A percentile compares a stretch with the other conserved stretches of the same genome.
These are phyloP conservation scores for Liquidambar formosana DNA, from an alignment of 164 flowering plant genomes.

Conservation along the genomic window DNA sequence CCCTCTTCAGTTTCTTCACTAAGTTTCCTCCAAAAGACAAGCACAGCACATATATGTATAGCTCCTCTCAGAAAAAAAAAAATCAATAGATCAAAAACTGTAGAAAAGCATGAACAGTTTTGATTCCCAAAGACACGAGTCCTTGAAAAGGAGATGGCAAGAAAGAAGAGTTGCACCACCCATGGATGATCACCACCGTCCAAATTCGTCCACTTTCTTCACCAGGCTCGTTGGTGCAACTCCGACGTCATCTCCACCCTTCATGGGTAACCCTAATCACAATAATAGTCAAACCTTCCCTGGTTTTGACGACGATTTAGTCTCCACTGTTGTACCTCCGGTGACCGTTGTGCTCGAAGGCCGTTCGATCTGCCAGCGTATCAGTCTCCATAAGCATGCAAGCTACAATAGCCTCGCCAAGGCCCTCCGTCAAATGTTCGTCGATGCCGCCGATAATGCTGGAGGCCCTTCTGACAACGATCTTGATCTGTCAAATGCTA, in stretches of 20 bases:
- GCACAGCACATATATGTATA: too few relatives aligned
- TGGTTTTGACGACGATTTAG: slow-evolving; percentile 33
- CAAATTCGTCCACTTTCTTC: not conserved
- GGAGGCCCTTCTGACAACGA: slow-evolving; percentile 12
- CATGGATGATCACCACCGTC: slow-evolving; percentile 4
- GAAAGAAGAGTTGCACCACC: slow-evolving; percentile 20
- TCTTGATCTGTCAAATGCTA: slow-evolving; percentile 62
- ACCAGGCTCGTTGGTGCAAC: too few relatives aligned
- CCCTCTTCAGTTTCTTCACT: not conserved
- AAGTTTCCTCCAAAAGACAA: not conserved
- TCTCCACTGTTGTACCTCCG: slow-evolving; percentile 55
- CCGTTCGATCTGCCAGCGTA: slow-evolving; percentile 81
- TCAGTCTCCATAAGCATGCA: slow-evolving; percentile 60
- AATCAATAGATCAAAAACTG: too few relatives aligned
- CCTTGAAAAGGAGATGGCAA: slow-evolving; percentile 44
- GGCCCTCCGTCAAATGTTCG: slow-evolving; percentile 71
- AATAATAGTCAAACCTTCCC: slow-evolving; percentile 24
- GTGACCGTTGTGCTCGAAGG: slow-evolving; percentile 83
- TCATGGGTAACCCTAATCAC: not conserved
- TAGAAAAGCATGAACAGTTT: slow-evolving; percentile 29
- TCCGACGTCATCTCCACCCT: not conserved
- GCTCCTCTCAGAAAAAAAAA: too few relatives aligned
- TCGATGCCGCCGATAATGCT: slow-evolving; percentile 14
- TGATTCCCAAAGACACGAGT: slow-evolving; percentile 39
- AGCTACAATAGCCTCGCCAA: slow-evolving; percentile 67